Conservation (phyloP, 768 basidiomycete genomes). For the Lyophyllum atratum region DNA sequence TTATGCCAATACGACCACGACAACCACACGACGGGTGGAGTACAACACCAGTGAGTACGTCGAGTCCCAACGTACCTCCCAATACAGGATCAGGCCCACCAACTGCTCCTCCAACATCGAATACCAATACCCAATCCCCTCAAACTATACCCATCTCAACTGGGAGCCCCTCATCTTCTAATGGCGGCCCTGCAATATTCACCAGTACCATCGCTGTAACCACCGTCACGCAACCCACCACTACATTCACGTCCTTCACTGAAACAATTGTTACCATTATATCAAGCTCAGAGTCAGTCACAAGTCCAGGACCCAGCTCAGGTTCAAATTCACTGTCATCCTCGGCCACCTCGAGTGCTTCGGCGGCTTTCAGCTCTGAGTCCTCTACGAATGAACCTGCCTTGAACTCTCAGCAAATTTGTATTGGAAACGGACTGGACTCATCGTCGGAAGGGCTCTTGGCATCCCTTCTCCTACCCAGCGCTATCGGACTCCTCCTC, state of each 20-base stretch:
- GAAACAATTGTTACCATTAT: slow-evolving; percentile 30
- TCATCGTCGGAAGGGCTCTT: slow-evolving; percentile 62
- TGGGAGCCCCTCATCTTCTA: background rate
- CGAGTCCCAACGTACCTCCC: slow-evolving; percentile 6
- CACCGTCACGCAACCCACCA: slow-evolving; percentile 39
- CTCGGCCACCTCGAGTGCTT: slow-evolving; percentile 18
- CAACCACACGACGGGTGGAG: slow-evolving; percentile 14
- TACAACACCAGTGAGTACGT: background rate
- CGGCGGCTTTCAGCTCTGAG: slow-evolving; percentile 25
- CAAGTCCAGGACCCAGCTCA: slow-evolving; percentile 19
- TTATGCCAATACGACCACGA: slow-evolving; percentile 17
- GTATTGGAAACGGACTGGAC: slow-evolving; percentile 68
- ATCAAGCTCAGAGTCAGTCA: slow-evolving; percentile 9
- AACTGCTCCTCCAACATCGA: slow-evolving; percentile 10
- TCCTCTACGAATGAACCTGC: slow-evolving; percentile 23
- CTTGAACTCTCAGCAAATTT: slow-evolving; percentile 40
- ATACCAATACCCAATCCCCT: slow-evolving; percentile 3
- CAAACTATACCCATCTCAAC: background rate
- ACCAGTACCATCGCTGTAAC: slow-evolving; percentile 39
- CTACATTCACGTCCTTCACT: slow-evolving; percentile 44
- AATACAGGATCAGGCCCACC: background rate
- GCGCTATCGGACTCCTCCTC: slow-evolving; percentile 58
- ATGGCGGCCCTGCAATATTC: slow-evolving; percentile 17
- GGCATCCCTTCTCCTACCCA: slow-evolving; percentile 57
- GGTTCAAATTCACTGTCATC: slow-evolving; percentile 15